Percentiles rank a stretch among this genome's conserved stretches.
Conservation (phyloP, 257 asterid species). For the Solanum rostratum region DNA sequence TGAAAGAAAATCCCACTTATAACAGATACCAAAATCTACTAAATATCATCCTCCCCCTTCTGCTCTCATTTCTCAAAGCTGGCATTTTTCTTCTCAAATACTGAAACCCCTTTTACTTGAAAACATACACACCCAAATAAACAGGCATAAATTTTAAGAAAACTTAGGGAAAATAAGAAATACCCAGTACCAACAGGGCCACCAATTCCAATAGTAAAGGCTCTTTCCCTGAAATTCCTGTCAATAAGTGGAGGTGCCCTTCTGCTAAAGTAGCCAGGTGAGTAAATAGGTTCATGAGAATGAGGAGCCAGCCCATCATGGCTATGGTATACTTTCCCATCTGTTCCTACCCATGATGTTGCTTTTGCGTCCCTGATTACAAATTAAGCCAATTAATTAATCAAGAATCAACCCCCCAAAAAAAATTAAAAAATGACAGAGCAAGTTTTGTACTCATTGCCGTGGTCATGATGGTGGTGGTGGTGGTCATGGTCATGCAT, state of each 20-base stretch:
- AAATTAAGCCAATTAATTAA: neutral
- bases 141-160: neutral
- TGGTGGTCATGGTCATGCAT: slow-evolving; percentile 9
- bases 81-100: neutral
- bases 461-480: slow-evolving; percentile 8
- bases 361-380: slow-evolving; percentile 37
- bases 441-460: slow-evolving; percentile 24
- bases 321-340: slow-evolving; percentile 85
- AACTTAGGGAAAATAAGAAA: neutral
- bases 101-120: neutral
- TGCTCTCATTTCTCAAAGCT: neutral
- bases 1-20: neutral
- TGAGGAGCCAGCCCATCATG: slow-evolving; percentile 97
- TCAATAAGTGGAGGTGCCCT: slow-evolving; percentile 74
- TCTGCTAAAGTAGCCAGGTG: slow-evolving; percentile 83
- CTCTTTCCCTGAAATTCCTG: slow-evolving; percentile 74
- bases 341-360: slow-evolving; percentile 56
- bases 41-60: neutral
- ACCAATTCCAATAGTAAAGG: slow-evolving; percentile 94
- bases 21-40: neutral
- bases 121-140: neutral
- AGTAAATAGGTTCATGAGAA: slow-evolving; percentile 77
- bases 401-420: neutral
- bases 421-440: neutral
- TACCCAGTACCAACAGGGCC: slow-evolving; percentile 99